phyloP scores from a whole-genome alignment of 73 alveolate species.

The Paramecium sexaurelia region DNA sequence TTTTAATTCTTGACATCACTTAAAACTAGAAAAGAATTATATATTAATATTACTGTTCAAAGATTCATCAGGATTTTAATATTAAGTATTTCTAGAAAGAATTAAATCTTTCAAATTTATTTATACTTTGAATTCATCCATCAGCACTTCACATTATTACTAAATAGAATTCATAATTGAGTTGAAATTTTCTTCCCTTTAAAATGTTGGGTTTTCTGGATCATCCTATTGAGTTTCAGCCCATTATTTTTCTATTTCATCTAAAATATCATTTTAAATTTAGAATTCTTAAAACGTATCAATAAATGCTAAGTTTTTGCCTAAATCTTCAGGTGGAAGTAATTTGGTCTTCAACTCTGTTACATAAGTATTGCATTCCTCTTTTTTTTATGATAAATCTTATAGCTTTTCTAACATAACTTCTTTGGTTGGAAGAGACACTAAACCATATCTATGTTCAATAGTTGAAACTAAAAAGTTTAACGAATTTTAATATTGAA shows the following conservation, averaged over 20 bases:
- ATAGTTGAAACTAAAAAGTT: neutral
- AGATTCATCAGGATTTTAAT: conserved; percentile 32
- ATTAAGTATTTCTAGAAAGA: neutral
- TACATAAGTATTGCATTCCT: neutral
- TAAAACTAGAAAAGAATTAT: neutral
- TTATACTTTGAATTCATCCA: conserved; percentile 6
- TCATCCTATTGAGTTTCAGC: neutral
- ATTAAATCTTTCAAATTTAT: neutral
- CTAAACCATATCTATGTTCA: conserved; percentile 32
- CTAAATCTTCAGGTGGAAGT: conserved; percentile 41
- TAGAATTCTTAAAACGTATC: conserved; percentile 1
- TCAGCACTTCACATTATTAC: conserved; percentile 5
- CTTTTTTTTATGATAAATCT: neutral
- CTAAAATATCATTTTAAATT: neutral
- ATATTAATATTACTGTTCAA: neutral
- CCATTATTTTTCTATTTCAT: conserved; percentile 32
- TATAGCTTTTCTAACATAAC: neutral
- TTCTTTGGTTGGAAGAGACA: conserved; percentile 1
- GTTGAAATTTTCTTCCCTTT: neutral
- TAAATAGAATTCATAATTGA: neutral
- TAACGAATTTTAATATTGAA: neutral
- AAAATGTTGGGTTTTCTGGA: neutral
- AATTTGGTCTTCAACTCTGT: neutral
- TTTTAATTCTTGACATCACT: neutral
- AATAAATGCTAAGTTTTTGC: neutral